Conservation (phyloP, 75 land plant genomes). For the Cryptomeria japonica region DNA sequence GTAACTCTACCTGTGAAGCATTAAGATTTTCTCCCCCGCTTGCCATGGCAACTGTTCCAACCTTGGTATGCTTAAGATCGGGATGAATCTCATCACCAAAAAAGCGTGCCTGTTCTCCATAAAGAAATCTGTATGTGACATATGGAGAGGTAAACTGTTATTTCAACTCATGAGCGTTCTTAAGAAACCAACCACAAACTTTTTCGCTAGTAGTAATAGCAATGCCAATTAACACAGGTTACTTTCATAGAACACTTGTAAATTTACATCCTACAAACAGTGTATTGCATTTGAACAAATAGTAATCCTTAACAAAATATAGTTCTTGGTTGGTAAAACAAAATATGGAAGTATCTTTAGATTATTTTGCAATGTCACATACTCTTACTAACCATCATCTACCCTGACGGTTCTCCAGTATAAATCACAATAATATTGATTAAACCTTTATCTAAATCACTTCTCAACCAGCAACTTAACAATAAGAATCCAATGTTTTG, state of each 20-base stretch:
- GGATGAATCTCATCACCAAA: conserved; percentile 90
- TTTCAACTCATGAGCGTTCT: not conserved
- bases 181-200: not conserved
- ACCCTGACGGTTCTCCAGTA: not conserved
- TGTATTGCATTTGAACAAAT: not conserved
- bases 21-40: conserved; percentile 96
- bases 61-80: conserved; percentile 84
- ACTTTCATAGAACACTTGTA: not conserved
- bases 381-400: not conserved
- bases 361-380: not conserved
- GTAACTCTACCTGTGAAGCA: conserved; percentile 89
- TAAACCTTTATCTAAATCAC: not conserved
- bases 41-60: conserved; percentile 97
- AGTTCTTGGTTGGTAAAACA: not conserved
- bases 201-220: not conserved
- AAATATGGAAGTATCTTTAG: not conserved
- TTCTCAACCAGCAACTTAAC: not conserved
- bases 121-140: conserved; percentile 62
- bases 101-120: conserved; percentile 96
- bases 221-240: not conserved
- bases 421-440: not conserved
- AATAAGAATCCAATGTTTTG: not conserved
- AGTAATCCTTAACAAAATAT: not conserved
- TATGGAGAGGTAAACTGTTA: not conserved
- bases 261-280: not conserved